Evolutionary conservation across 352 stramenopile species (phyloP).

Genomic region (Peronospora destructor): DNA sequence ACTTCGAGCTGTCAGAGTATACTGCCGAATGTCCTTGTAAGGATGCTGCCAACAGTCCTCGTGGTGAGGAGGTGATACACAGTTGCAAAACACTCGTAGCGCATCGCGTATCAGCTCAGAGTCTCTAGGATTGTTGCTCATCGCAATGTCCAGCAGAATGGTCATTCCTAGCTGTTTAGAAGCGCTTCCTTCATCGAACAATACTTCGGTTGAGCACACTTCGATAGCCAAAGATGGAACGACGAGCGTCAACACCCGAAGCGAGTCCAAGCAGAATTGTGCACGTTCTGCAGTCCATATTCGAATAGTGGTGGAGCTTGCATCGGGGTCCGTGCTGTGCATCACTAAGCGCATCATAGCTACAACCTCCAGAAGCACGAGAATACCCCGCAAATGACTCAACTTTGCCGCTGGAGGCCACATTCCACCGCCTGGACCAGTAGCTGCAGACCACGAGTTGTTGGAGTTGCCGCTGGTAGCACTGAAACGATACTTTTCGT

Average conservation of each 20-base stretch:
- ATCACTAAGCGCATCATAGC: slow-evolving; percentile 59
- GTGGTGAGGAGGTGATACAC: slow-evolving; percentile 64
- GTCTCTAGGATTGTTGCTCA: slow-evolving; percentile 63
- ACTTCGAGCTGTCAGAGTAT: slow-evolving; percentile 59
- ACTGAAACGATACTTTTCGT: slow-evolving; percentile 79
- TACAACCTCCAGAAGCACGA: slow-evolving; percentile 77
- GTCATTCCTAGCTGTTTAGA: slow-evolving; percentile 52
- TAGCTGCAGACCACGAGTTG: slow-evolving; percentile 52
- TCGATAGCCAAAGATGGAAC: slow-evolving; percentile 61
- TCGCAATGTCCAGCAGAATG: slow-evolving; percentile 72
- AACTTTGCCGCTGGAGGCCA: slow-evolving; percentile 70
- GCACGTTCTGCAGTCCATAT: slow-evolving; percentile 74
- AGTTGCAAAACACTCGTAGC: slow-evolving; percentile 77
- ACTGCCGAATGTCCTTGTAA: slow-evolving; percentile 79
- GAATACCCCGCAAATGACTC: slow-evolving; percentile 59
- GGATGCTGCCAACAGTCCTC: slow-evolving; percentile 83
- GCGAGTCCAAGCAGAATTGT: slow-evolving; percentile 72
- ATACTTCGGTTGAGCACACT: slow-evolving; percentile 69
- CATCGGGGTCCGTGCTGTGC: slow-evolving; percentile 47
- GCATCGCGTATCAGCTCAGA: slow-evolving; percentile 69
- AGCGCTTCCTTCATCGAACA: slow-evolving; percentile 34
- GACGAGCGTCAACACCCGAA: slow-evolving; percentile 69
- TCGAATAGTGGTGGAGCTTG: slow-evolving; percentile 43
- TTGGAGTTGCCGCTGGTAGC: slow-evolving; percentile 34
- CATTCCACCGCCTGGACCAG: slow-evolving; percentile 47